Conservation (phyloP, 208 protist species). For the Acanthamoeba sp. region DNA sequence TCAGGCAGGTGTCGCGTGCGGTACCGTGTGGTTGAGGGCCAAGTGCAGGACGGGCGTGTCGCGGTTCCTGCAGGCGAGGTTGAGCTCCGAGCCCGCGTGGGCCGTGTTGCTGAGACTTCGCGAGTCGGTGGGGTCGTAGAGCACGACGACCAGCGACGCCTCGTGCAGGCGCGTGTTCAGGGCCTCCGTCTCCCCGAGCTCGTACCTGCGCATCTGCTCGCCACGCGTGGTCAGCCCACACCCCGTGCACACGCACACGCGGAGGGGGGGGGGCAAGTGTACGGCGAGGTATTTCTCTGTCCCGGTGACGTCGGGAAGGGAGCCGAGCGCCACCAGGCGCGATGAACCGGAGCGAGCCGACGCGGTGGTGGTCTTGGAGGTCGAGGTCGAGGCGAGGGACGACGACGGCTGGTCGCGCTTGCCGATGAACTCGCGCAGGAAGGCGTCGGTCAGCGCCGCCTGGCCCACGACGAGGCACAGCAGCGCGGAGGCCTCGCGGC, state of each 20-base stretch:
- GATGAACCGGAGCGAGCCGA: neutral
- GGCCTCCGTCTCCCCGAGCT: neutral
- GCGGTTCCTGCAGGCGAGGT: neutral
- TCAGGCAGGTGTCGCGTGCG: too few species aligned
- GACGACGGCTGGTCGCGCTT: neutral
- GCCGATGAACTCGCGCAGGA: slow-evolving; percentile 11
- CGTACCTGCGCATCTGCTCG: neutral
- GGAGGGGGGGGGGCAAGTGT: neutral
- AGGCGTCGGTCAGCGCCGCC: neutral
- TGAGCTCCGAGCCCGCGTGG: slow-evolving; percentile 10
- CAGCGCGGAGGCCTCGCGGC: neutral
- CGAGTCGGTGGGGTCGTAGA: slow-evolving; percentile 16
- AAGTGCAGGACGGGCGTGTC: slow-evolving; percentile 12
- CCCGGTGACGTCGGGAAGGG: slow-evolving; percentile 29
- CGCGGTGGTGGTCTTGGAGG: neutral
- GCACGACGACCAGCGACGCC: slow-evolving; percentile 6
- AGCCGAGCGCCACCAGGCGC: neutral
- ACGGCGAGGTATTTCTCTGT: slow-evolving; percentile 28
- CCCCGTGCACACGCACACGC: neutral
- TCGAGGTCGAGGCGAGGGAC: neutral
- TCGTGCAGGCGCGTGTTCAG: neutral
- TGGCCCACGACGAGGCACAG: slow-evolving; percentile 41
- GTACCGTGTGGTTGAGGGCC: slow-evolving; percentile 56
- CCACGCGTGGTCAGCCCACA: neutral
- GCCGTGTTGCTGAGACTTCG: slow-evolving; percentile 19